These are phyloP conservation scores for Ustilago curta DNA, from an alignment of 1,284 basidiomycete genomes.

Conservation along the genomic window DNA sequence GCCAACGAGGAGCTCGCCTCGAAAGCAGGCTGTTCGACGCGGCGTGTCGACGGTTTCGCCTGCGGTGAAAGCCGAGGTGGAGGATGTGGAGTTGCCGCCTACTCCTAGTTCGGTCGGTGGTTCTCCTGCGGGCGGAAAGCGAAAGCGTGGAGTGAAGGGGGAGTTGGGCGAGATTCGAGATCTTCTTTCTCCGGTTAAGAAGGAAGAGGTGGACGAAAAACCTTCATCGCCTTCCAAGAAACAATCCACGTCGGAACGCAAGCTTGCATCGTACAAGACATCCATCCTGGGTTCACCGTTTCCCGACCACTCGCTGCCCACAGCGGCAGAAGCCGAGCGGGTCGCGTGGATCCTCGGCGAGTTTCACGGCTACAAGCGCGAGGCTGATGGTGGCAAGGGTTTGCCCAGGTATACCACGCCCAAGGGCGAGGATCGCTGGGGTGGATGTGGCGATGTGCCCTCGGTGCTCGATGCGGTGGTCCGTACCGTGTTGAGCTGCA, in stretches of 20 bases:
- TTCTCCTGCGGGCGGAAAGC: constrained; percentile 7
- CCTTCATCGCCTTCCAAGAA: constrained; percentile 23
- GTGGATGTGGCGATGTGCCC: constrained; percentile 58
- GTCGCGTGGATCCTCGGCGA: constrained; percentile 61
- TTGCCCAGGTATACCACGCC: constrained; percentile 44
- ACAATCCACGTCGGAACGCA: constrained; percentile 43
- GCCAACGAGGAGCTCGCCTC: constrained; percentile 14
- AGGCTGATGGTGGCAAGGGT: constrained; percentile 39
- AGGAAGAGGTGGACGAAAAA: constrained; percentile 2
- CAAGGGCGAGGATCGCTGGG: constrained; percentile 40
- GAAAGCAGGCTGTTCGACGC: background rate
- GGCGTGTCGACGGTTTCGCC: constrained; percentile 18
- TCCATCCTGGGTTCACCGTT: constrained; percentile 53
- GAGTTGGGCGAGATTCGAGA: constrained; percentile 19
- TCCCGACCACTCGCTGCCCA: constrained; percentile 53
- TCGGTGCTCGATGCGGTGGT: constrained; percentile 78
- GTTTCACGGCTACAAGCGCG: constrained; percentile 58
- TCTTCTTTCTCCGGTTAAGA: constrained; percentile 11
- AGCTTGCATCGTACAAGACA: constrained; percentile 47
- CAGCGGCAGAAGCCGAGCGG: constrained; percentile 49
- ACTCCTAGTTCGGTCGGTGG: constrained; percentile 11
- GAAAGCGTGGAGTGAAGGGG: constrained; percentile 18
- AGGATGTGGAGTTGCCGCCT: constrained; percentile 12
- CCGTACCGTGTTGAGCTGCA: constrained; percentile 80
- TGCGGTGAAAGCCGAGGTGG: constrained; percentile 13